These are phyloP conservation scores for Ogataea saltuana DNA, from an alignment of 805 yeast species.

Conservation along the genomic window DNA sequence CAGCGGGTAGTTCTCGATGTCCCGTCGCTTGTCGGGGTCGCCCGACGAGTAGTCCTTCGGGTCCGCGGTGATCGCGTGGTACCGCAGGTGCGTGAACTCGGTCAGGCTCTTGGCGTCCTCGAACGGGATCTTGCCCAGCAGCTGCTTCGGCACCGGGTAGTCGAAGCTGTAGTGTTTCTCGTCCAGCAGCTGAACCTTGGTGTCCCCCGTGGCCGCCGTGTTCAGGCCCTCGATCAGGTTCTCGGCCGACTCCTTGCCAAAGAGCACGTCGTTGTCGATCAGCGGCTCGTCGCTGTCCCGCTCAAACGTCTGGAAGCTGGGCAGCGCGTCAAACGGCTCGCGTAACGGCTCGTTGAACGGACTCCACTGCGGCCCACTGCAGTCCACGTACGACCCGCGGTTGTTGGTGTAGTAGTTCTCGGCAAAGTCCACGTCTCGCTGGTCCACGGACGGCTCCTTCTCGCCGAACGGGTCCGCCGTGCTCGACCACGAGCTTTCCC, in stretches of 20 bases:
- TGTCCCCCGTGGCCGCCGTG: constrained; percentile 31
- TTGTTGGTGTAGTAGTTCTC: constrained; percentile 2
- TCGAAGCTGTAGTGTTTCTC: constrained; percentile 78
- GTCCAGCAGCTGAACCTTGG: constrained; percentile 50
- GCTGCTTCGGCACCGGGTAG: constrained; percentile 74
- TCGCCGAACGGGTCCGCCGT: constrained; percentile 5
- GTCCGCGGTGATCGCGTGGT: constrained; percentile 91
- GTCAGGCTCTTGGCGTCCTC: constrained; percentile 37
- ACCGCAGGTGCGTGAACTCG: constrained; percentile 79
- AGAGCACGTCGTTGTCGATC: constrained; percentile 18
- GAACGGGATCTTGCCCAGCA: constrained; percentile 50
- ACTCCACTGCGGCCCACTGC: too few relatives aligned
- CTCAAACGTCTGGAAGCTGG: constrained; percentile 28
- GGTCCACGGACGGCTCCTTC: constrained; percentile 2
- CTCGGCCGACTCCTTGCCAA: constrained; percentile 14
- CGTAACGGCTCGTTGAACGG: too few relatives aligned
- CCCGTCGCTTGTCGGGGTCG: constrained; percentile 47
- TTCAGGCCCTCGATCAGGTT: constrained; percentile 22
- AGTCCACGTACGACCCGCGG: neutral
- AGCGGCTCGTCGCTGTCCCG: constrained; percentile 35
- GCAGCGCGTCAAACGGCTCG: constrained; percentile 5
- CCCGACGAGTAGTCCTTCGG: constrained; percentile 66
- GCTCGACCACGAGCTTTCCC: neutral
- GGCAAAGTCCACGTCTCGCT: too few relatives aligned
- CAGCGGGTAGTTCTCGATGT: constrained; percentile 41